Conservation (phyloP, 345 rosid species). For the Leavenworthia alabamica region DNA sequence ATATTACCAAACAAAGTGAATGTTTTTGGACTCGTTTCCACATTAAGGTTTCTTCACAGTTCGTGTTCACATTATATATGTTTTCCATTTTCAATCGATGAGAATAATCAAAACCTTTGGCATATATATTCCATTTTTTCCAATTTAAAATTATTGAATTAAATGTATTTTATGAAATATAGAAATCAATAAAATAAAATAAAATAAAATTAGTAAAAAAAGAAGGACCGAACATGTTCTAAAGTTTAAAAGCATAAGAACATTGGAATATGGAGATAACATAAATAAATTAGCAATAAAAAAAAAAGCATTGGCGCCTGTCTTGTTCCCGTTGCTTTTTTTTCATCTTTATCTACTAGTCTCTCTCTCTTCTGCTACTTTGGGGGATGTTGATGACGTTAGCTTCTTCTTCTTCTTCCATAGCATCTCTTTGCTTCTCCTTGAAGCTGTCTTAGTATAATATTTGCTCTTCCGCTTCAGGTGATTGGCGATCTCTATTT, state of each 20-base stretch:
- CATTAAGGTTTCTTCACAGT: background rate
- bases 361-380: background rate
- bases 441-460: background rate
- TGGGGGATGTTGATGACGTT: conserved; percentile 1
- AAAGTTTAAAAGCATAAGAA: conserved; percentile 13
- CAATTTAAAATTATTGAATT: background rate
- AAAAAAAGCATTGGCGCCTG: conserved; percentile 23
- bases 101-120: background rate
- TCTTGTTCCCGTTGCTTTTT: conserved; percentile 31
- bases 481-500: background rate
- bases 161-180: background rate
- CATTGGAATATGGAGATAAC: conserved; percentile 6
- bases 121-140: background rate
- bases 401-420: background rate
- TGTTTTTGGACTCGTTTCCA: too few species aligned
- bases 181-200: background rate
- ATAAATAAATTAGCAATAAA: background rate
- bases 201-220: background rate
- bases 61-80: background rate
- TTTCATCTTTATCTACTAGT: conserved; percentile 15
- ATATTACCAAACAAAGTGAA: too few species aligned
- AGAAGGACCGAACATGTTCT: conserved; percentile 21
- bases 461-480: background rate
- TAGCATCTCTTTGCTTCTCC: background rate
- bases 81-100: background rate